Percentiles rank a stretch among this genome's conserved stretches.
phyloP scores from a whole-genome alignment of 2,329 filamentous ascomycete genomes.

The Venturia nashicola region DNA sequence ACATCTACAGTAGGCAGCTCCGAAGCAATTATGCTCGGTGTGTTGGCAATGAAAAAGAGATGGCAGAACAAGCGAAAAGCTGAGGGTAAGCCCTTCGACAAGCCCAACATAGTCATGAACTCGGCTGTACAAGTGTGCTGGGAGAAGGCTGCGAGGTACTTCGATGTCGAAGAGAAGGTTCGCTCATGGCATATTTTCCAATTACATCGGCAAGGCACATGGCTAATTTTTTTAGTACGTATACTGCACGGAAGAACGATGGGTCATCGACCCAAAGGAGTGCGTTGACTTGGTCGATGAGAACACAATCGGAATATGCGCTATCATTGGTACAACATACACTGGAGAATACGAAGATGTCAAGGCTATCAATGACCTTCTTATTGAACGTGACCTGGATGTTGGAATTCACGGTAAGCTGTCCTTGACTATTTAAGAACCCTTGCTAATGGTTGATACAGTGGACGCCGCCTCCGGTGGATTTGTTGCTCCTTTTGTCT shows the following conservation, averaged over 20 bases:
- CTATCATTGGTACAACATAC: slow-evolving; percentile 85
- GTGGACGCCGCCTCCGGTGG: slow-evolving; percentile 88
- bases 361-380: slow-evolving; percentile 79
- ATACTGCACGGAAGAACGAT: slow-evolving; percentile 47
- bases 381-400: slow-evolving; percentile 63
- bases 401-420: slow-evolving; percentile 58
- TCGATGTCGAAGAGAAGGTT: slow-evolving; percentile 67
- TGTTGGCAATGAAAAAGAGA: slow-evolving; percentile 86
- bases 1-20: slow-evolving; percentile 84
- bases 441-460: slow-evolving; percentile 3
- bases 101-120: slow-evolving; percentile 91
- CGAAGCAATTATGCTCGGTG: slow-evolving; percentile 73
- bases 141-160: slow-evolving; percentile 57
- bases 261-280: slow-evolving; percentile 51
- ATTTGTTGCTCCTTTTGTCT: slow-evolving; percentile 85
- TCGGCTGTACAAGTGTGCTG: slow-evolving; percentile 94
- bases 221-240: slow-evolving; percentile 39
- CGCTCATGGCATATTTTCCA: background rate
- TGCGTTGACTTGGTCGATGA: slow-evolving; percentile 51
- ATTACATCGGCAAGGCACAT: background rate
- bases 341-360: slow-evolving; percentile 94
- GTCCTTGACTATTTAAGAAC: background rate
- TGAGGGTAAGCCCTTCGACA: slow-evolving; percentile 66
- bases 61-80: slow-evolving; percentile 83
- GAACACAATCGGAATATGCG: slow-evolving; percentile 80